Base-by-base conservation (phyloP, 1,284 basidiomycete species). In the Coniferiporia sulphurascens region DNA sequence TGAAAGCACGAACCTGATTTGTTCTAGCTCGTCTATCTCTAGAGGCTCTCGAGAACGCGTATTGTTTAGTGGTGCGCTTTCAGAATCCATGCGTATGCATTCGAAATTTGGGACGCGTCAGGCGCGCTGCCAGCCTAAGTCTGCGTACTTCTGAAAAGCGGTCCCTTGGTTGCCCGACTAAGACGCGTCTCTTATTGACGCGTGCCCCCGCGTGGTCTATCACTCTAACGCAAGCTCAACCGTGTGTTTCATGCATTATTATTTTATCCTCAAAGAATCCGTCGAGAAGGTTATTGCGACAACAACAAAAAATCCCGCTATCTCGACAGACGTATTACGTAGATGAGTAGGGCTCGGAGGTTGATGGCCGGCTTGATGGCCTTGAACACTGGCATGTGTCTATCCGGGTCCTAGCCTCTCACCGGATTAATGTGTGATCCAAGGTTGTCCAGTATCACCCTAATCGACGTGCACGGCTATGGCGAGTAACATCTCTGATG, bases 401-500 rank as follows among this genome's bases (percentile, higher is more conserved):
- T n/a, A n/a, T n/a, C n/a, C n/a, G n/a, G n/a, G n/a, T n/a, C 27
- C 27, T 27, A 2, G 27, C 27, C 3, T 2, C 27, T 27, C 27
- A 5, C 27, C 27, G 27, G 27, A 27, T 27, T 27, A 27, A 27
- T 27, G 27, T 27, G 27, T 3, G 27, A 27, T 27, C 5, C 38
- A 41, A 41, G 38, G 38, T 41, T 41, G 38, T 41, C 12, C 38
- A 4, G 15, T 8, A 41, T 10, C 38, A 41, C 38, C 38, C 15
- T 4, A 8, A 3, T 41, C 9, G 38, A 3, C 38, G 36, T 7
- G 17, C 17, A 15, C 17, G 65, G 52, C 32, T n/a, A 58, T 58
- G 60, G 56, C 60, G 8, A n/a, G 35, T 46, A 65, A 72, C 19
- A 74, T 83, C 59, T 66, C 72, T 10, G 81, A 83, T 63, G 71